Evolutionary conservation across 2,329 filamentous ascomycete species (phyloP), one percentile per base, ranked within the genome.

Genomic region (Aspergillus sp.): DNA sequence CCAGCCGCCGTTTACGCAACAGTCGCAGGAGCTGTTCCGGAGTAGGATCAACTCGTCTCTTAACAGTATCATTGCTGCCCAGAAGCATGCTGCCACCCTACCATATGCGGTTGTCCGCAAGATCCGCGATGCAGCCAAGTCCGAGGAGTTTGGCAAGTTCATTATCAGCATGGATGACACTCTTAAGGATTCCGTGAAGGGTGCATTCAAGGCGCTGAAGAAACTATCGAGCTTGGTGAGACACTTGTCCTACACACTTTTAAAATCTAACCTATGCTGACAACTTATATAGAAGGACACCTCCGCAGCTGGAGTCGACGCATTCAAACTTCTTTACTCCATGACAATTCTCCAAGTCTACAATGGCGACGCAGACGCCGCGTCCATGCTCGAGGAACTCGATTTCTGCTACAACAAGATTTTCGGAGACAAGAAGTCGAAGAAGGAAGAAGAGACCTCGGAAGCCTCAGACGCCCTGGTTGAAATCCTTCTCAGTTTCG

Each of bases 401-500:
- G 84, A 89, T 63, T 80, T 88, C 58, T 92, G 89, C 71, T 89
- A 88, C 58, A 82, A 89, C 44, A 87, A 86, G 68, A 80, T 89
- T 56, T 69, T 80, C 55, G 71, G 74, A 22, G 73, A 75, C 50
- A 82, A 86, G 63, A 78, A 81, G 51, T 75, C 76, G 0, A 80
- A 85, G 61, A 75, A 84, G 70, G 51, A 54, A 4, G 71, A 76
- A 40, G 79, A 85, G 66, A 74, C 78, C 1, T 68, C 70, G 0
- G 73, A 77, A 61, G 75, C 75, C 2, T 89, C 91, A 0, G 87
- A 90, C 67, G 82, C 91, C 24, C 76, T 97, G 8, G 86, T 97
- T 2, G 95, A 98, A 68, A 89, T 98, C 51, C 76, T 99, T 7
- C 80, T 98, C n/a, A 90, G 91, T 52, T 91, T 98, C 77, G 85